Evolutionary conservation across 495 filamentous ascomycete species (phyloP).

Genomic region (Hypoxylon subgilvum): DNA sequence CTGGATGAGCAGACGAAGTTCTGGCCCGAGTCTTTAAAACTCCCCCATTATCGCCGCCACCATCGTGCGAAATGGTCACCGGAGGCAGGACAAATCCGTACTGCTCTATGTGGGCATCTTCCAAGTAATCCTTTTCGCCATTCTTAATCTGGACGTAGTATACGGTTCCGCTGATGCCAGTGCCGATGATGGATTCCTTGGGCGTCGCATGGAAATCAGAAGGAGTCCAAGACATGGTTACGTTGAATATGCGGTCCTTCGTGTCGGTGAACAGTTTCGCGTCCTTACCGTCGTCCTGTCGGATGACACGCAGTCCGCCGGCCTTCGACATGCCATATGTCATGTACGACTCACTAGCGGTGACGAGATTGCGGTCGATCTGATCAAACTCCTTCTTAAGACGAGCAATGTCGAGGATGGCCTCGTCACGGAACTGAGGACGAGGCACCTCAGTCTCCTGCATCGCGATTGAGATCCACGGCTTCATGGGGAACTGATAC

Average conservation of each 20-base stretch:
- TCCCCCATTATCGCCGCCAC: constrained; percentile 82
- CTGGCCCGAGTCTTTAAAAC: constrained; percentile 95
- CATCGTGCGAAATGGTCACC: constrained; percentile 68
- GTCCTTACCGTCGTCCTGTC: constrained; percentile 89
- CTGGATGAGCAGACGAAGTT: constrained; percentile 81
- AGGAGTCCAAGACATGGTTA: constrained; percentile 74
- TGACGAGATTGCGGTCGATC: constrained; percentile 87
- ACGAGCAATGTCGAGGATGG: constrained; percentile 84
- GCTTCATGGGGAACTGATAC: constrained; percentile 93
- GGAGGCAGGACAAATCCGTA: constrained; percentile 84
- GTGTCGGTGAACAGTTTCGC: constrained; percentile 86
- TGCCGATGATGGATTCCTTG: constrained; percentile 84
- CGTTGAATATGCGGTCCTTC: constrained; percentile 90
- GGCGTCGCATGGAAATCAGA: constrained; percentile 50
- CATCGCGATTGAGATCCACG: constrained; percentile 81
- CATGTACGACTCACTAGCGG: constrained; percentile 89
- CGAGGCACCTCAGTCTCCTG: constrained; percentile 55
- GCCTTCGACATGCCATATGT: constrained; percentile 90
- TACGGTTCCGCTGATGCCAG: constrained; percentile 89
- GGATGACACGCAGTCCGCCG: constrained; percentile 87
- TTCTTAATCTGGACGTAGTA: constrained; percentile 85
- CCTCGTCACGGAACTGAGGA: constrained; percentile 68
- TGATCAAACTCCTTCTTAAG: constrained; percentile 98
- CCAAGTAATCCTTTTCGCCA: constrained; percentile 73
- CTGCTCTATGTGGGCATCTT: constrained; percentile 72